Evolutionary conservation across 2,329 filamentous ascomycete species (phyloP), one percentile per base, ranked within the genome.

Genomic region (Chrysoporthe cubensis): DNA sequence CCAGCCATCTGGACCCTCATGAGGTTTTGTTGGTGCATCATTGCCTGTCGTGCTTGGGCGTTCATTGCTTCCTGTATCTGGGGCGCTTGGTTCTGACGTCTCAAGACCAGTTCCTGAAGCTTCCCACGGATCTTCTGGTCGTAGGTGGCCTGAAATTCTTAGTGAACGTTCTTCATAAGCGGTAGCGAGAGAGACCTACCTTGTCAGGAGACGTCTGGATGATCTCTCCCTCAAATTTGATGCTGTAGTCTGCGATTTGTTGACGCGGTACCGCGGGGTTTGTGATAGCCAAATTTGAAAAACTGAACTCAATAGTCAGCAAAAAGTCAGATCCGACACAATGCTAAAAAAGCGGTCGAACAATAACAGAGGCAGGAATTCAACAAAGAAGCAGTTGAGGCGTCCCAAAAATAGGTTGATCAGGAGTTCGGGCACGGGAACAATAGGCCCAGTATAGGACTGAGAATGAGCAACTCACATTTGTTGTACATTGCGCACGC

Each of bases 1-100:
- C 81, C 73, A 8, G 71, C 80, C 79, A 87, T 83, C 70, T 85
- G 82, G 14, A 79, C 80, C 68, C 84, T 83, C 79, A 87, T 82
- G 70, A 73, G 63, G 8, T 72, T 72, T 60, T 60, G 59, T n/a
- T 65, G 67, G 62, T 67, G 64, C 58, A 69, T 57, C 44, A 70
- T 68, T 37, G 65, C 62, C 40, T 70, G 71, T 40, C 72, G 72
- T 13, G 64, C 66, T 59, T 71, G 69, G 16, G 65, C 69, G 61
- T 70, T 87, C 66, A 87, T 74, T n/a, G 79, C 80, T 66, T 82
- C 84, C 62, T 85, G 84, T 2, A 88, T 74, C 13, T 74, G 81
- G 0, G 81, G 80, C 57, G 83, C 83, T 71, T 85, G 84, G 4
- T 78, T 79, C 70, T 87, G 82, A 50, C 86, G 83, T 70, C 81